Conservation (phyloP, 352 stramenopile genomes). For the Blastocystis sp. region DNA sequence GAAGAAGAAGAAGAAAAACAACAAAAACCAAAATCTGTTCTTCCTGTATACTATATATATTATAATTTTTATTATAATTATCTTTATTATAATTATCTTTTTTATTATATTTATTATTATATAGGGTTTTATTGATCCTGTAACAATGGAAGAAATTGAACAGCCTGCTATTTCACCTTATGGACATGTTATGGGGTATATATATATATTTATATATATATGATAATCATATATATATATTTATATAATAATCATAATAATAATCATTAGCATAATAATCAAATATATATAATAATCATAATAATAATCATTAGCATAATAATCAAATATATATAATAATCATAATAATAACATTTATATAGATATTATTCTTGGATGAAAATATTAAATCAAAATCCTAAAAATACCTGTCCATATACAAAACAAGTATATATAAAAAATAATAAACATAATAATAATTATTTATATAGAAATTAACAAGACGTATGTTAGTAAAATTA, state of each 20-base stretch:
- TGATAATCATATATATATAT: too few relatives aligned
- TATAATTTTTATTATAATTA: not conserved
- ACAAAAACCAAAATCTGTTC: not conserved
- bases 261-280: too few relatives aligned
- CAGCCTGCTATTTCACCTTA: slow-evolving; percentile 34
- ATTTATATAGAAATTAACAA: slow-evolving; percentile 34
- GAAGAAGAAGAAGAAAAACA: not conserved
- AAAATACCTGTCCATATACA: slow-evolving; percentile 37
- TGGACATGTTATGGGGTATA: slow-evolving; percentile 29
- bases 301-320: too few relatives aligned
- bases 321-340: too few relatives aligned
- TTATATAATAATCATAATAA: too few relatives aligned
- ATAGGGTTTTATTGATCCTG: slow-evolving; percentile 30
- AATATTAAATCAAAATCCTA: slow-evolving; percentile 29
- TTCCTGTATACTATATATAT: not conserved
- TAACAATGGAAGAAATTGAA: slow-evolving; percentile 28
- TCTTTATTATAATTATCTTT: not conserved
- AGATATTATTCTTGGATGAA: slow-evolving; percentile 33
- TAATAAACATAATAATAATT: not conserved
- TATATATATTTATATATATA: too few relatives aligned
- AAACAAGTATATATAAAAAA: slow-evolving; percentile 1
- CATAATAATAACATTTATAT: too few relatives aligned
- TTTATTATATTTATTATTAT: slow-evolving; percentile 25
- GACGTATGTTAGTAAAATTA: slow-evolving; percentile 10
- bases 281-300: too few relatives aligned